A percentile compares a stretch with the other conserved stretches of the same genome.
phyloP scores from a whole-genome alignment of 2,329 filamentous ascomycete species.

The Aspergillus viridinutans region DNA sequence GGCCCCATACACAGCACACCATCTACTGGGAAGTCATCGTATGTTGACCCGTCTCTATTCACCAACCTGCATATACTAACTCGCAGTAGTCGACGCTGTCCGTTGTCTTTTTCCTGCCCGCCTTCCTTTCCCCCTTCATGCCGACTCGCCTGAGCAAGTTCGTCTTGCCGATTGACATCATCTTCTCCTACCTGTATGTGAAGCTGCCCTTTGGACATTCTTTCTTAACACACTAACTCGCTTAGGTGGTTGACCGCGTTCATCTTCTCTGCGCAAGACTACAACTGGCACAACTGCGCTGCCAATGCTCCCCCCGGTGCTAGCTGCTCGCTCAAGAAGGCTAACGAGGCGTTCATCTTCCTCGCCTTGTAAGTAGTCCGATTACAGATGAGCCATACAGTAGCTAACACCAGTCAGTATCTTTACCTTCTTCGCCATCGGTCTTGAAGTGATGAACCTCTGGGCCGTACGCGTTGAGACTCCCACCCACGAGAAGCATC shows the following conservation, averaged over 20 bases:
- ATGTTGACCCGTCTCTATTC: background rate
- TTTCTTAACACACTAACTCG: background rate
- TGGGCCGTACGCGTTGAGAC: background rate
- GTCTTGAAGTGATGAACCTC: background rate
- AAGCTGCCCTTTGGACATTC: background rate
- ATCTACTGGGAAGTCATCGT: constrained; percentile 24
- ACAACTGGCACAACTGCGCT: background rate
- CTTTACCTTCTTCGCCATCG: background rate
- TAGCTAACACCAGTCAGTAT: background rate
- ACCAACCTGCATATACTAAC: background rate
- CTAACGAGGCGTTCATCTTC: constrained; percentile 3
- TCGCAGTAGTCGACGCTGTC: background rate
- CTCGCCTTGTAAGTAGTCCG: background rate
- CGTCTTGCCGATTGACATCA: background rate
- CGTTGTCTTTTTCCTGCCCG: background rate
- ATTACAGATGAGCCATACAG: background rate
- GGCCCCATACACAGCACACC: constrained; percentile 16
- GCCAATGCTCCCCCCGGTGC: background rate
- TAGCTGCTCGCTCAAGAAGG: background rate
- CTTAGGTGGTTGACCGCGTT: constrained; percentile 2
- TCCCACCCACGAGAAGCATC: background rate
- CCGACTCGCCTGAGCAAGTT: background rate
- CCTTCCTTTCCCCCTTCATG: background rate
- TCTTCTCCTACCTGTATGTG: background rate
- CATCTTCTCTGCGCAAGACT: constrained; percentile 2